Conservation (phyloP, 768 basidiomycete species). For the Kwoniella europaea region DNA sequence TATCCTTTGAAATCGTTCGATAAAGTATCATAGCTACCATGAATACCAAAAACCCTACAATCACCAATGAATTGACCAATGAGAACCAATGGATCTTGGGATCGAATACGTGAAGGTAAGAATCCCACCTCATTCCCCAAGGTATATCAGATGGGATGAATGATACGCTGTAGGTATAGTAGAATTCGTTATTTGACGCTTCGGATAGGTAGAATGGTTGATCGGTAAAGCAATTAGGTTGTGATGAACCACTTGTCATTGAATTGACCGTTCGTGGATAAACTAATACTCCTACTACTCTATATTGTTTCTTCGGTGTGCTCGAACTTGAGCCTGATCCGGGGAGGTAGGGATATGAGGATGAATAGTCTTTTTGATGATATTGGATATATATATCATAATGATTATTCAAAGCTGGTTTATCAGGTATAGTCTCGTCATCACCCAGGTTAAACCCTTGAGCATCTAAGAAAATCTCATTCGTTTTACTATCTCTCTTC, state of each 20-base stretch:
- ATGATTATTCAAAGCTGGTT: conserved; percentile 85
- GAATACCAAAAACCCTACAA: conserved; percentile 76
- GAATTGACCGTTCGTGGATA: conserved; percentile 60
- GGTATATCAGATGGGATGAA: conserved; percentile 82
- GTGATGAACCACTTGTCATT: conserved; percentile 23
- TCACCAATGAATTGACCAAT: conserved; percentile 87
- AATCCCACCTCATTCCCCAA: conserved; percentile 94
- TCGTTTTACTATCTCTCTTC: conserved; percentile 77
- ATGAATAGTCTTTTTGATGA: conserved; percentile 66
- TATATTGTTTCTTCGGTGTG: conserved; percentile 63
- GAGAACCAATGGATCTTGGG: conserved; percentile 97
- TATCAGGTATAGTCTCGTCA: conserved; percentile 65
- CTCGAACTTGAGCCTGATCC: not conserved
- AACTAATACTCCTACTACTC: conserved; percentile 92
- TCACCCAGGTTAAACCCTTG: conserved; percentile 77
- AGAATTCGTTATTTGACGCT: conserved; percentile 66
- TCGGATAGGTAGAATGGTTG: conserved; percentile 67
- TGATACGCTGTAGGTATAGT: conserved; percentile 84
- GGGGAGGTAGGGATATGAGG: conserved; percentile 42
- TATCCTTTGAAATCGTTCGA: conserved; percentile 87
- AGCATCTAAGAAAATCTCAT: conserved; percentile 89
- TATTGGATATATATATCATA: conserved; percentile 72
- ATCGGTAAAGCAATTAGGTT: conserved; percentile 46
- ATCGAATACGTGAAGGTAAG: conserved; percentile 91
- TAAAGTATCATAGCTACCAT: conserved; percentile 90